Evolutionary conservation across 192 early-diverging fungal genomes (phyloP), one percentile per base, ranked within the genome.

Genomic region (Powellomyces hirtus): DNA sequence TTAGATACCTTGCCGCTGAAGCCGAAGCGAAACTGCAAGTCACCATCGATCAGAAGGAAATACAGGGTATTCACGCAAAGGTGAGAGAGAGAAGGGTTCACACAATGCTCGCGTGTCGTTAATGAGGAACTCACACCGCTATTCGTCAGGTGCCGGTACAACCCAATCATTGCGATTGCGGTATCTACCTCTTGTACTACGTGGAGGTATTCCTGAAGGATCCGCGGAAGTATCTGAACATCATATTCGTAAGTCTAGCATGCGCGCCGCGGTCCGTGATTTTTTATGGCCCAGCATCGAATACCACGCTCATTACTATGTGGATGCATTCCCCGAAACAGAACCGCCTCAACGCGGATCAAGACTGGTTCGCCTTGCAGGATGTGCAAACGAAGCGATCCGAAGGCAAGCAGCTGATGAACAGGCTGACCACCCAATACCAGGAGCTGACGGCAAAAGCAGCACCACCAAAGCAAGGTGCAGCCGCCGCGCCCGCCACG

Each of bases 121-220:
- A 18, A 42, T 8, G 10, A 42, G 40, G 40, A 18, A 42, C 40
- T 42, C 8, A 42, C 8, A 42, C 10, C 8, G 5, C 46, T 49
- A 24, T 31, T 58, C 18, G 30, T 1, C 62, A 89, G 73, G 83
- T 87, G 20, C 91, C 91, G 18, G 59, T 78, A 26, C 94, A 96
- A 57, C 64, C 77, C 55, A 96, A 96, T 66, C 72, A 81, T 66
- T 92, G 87, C 60, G 94, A 96, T 72, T 96, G 94, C 67, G 94
- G 94, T n/a, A 77, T 96, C 16, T 94, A 85, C 75, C 45, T 96
- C n/a, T 71, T 92, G 7, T 85, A 93, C 62, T 92, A 90, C 63
- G 81, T 92, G 2, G 90, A 94, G 55, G 63, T 78, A 34, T 88
- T 96, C 59, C 61, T 93, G 34, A 62, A 73, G 49, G 64, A 75